Conservation (phyloP, 2,329 filamentous ascomycete genomes). For the Fusarium sp. region DNA sequence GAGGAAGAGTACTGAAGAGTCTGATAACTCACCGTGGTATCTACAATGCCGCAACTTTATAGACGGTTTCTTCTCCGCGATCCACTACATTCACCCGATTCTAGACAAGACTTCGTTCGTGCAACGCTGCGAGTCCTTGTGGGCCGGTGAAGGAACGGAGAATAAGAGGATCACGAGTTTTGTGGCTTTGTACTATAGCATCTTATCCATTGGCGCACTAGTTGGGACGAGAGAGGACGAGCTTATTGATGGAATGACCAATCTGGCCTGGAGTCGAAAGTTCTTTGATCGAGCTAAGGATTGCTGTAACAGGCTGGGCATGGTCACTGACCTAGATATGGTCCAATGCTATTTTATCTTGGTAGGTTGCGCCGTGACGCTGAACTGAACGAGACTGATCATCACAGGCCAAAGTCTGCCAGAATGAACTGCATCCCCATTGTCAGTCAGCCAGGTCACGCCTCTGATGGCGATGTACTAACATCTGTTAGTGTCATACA, state of each 20-base stretch:
- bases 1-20: neutral
- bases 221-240: neutral
- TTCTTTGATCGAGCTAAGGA: neutral
- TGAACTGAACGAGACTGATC: fast-evolving
- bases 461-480: neutral
- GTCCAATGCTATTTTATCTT: neutral
- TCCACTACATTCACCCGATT: neutral
- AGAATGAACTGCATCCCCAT: neutral
- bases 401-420: neutral
- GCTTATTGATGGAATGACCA: neutral
- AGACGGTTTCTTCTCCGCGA: neutral
- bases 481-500: neutral
- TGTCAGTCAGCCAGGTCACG: neutral
- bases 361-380: fast-evolving
- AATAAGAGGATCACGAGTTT: neutral
- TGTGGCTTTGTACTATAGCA: neutral
- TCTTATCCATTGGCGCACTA: fast-evolving
- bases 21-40: neutral
- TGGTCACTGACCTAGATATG: neutral
- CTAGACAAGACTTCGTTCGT: neutral
- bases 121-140: neutral
- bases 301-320: neutral
- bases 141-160: neutral
- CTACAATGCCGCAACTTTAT: neutral
- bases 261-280: neutral